Evolutionary conservation across 2,329 filamentous ascomycete genomes (phyloP).

Genomic region (Colletotrichum endophyticum): DNA sequence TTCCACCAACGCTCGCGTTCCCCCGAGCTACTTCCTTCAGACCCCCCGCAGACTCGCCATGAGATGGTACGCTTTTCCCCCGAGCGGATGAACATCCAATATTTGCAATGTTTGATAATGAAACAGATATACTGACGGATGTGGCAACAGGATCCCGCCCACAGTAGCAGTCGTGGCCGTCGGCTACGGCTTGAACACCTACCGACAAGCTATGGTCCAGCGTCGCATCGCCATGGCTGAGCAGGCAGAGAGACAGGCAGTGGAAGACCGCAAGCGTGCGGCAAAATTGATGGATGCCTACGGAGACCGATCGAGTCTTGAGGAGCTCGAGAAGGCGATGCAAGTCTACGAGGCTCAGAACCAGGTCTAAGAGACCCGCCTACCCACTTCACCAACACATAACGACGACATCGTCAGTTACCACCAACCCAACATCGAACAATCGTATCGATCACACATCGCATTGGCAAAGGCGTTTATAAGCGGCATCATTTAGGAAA

Average conservation of each 20-base stretch:
- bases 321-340: slow-evolving; percentile 53
- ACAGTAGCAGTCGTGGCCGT: slow-evolving; percentile 33
- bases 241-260: slow-evolving; percentile 36
- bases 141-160: slow-evolving; percentile 33
- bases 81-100: background rate
- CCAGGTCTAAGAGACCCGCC: background rate
- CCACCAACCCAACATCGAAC: background rate
- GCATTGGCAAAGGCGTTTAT: slow-evolving; percentile 12
- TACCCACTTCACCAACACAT: background rate
- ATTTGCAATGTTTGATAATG: background rate
- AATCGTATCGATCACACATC: background rate
- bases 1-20: slow-evolving; percentile 37
- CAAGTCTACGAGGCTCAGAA: slow-evolving; percentile 45
- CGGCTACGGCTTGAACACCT: slow-evolving; percentile 39
- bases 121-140: background rate
- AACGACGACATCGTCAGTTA: background rate
- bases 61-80: slow-evolving; percentile 31
- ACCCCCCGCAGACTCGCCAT: slow-evolving; percentile 32
- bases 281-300: slow-evolving; percentile 54
- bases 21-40: slow-evolving; percentile 36
- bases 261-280: slow-evolving; percentile 40
- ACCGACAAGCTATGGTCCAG: slow-evolving; percentile 30
- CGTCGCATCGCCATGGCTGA: slow-evolving; percentile 30
- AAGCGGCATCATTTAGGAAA: background rate
- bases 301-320: slow-evolving; percentile 52